Evolutionary conservation across 2,329 filamentous ascomycete genomes (phyloP).

Genomic region (Dendryphion nanum): DNA sequence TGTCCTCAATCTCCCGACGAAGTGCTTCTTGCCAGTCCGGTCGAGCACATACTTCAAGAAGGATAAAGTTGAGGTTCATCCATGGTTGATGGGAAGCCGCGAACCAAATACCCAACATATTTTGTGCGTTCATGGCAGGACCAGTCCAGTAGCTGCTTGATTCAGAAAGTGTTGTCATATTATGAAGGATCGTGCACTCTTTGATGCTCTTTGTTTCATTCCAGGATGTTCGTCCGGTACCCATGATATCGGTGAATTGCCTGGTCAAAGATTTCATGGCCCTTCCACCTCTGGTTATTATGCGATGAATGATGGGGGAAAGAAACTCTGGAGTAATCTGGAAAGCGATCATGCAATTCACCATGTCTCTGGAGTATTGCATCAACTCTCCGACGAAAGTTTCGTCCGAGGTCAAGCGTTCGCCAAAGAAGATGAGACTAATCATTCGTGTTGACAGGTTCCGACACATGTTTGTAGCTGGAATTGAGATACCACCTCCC

Average conservation of each 20-base stretch:
- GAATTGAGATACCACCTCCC: slow-evolving; percentile 5
- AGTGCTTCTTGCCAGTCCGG: slow-evolving; percentile 9
- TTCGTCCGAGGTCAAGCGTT: slow-evolving; percentile 1
- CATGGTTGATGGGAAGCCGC: slow-evolving; percentile 18
- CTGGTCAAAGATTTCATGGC: slow-evolving; percentile 3
- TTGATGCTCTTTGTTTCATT: slow-evolving; percentile 1
- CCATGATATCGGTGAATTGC: slow-evolving; percentile 5
- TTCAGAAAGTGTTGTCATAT: slow-evolving; percentile 9
- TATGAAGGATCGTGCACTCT: slow-evolving; percentile 9
- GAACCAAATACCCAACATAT: slow-evolving; percentile 15
- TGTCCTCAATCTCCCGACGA: slow-evolving; percentile 8
- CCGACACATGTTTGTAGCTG: slow-evolving; percentile 5
- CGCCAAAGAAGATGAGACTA: slow-evolving; percentile 9
- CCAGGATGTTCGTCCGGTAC: slow-evolving; percentile 3
- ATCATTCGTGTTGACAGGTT: slow-evolving; percentile 5
- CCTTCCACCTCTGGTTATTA: slow-evolving; percentile 7
- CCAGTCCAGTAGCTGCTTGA: slow-evolving; percentile 13
- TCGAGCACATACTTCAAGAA: slow-evolving; percentile 12
- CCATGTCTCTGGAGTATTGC: slow-evolving; percentile 9
- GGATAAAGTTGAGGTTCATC: slow-evolving; percentile 19
- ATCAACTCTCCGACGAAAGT: slow-evolving; percentile 6
- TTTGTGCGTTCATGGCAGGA: slow-evolving; percentile 7
- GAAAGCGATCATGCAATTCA: slow-evolving; percentile 11
- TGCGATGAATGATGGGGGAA: slow-evolving; percentile 6
- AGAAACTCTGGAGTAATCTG: slow-evolving; percentile 10